These are phyloP conservation scores for Pseudophaeomoniella oleicola DNA, from an alignment of 2,329 filamentous ascomycete species.

Conservation along the genomic window DNA sequence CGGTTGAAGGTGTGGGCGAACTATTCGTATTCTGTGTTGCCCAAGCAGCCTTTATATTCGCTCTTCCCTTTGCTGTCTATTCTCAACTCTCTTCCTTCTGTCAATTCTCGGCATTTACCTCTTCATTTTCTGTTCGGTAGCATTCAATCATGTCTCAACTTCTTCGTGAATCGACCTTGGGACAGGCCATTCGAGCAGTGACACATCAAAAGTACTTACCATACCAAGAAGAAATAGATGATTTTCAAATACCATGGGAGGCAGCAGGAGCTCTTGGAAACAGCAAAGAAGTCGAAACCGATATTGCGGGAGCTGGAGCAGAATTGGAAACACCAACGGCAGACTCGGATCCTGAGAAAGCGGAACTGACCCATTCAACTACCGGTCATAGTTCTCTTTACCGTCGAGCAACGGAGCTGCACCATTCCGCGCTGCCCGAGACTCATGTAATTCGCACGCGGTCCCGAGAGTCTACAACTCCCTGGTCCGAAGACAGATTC, in stretches of 20 bases:
- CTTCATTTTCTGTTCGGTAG: no score
- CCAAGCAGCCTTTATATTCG: no score
- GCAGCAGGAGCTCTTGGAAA: constrained; percentile 6
- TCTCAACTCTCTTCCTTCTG: no score
- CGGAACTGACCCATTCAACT: constrained; percentile 1
- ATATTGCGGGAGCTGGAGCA: background rate
- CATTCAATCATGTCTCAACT: constrained; percentile 18
- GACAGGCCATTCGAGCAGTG: constrained; percentile 25
- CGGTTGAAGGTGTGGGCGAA: no score
- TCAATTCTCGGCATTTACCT: no score
- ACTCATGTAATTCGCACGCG: constrained; percentile 9
- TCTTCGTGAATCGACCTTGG: constrained; percentile 28
- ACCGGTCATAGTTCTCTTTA: background rate
- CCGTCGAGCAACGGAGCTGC: background rate
- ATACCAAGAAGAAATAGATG: constrained; percentile 33
- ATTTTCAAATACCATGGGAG: constrained; percentile 7
- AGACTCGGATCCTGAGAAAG: background rate
- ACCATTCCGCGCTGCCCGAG: constrained; percentile 1
- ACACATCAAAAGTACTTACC: constrained; percentile 21
- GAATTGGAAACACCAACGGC: background rate
- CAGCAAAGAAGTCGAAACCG: constrained; percentile 1
- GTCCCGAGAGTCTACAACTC: constrained; percentile 12
- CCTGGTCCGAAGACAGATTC: constrained; percentile 15
- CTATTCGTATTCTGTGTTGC: no score
- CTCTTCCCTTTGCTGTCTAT: no score